phyloP scores from a whole-genome alignment of 805 yeast genomes.

The Candida odintsovae region DNA sequence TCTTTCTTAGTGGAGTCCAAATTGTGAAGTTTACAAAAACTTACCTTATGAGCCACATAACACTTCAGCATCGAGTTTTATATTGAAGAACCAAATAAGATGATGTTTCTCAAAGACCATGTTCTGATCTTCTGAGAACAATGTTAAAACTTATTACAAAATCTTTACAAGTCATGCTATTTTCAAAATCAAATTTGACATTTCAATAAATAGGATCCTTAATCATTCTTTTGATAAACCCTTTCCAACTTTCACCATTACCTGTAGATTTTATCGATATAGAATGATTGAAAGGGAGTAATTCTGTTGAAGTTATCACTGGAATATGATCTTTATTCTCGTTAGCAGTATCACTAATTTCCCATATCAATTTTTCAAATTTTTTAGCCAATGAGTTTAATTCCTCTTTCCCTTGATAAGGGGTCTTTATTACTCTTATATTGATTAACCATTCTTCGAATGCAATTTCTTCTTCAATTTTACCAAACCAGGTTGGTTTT shows the following conservation, averaged over 20 bases:
- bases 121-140: too few relatives aligned
- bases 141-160: too few relatives aligned
- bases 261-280: constrained; percentile 26
- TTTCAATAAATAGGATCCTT: constrained; percentile 13
- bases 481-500: constrained; percentile 51
- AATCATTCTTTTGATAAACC: constrained; percentile 38
- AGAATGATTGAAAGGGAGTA: constrained; percentile 58
- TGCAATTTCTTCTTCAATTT: constrained; percentile 36
- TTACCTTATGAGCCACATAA: too few relatives aligned
- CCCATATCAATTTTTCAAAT: constrained; percentile 36
- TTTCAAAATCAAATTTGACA: neutral
- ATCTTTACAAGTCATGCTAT: too few relatives aligned
- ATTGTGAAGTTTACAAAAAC: neutral
- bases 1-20: constrained; percentile 1
- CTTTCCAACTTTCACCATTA: constrained; percentile 25
- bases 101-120: too few relatives aligned
- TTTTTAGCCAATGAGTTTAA: constrained; percentile 20
- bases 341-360: constrained; percentile 50
- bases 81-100: too few relatives aligned
- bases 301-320: constrained; percentile 60
- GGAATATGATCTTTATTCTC: constrained; percentile 63
- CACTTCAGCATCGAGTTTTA: too few relatives aligned
- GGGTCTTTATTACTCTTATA: constrained; percentile 37
- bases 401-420: constrained; percentile 1
- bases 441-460: constrained; percentile 74